Base-by-base conservation (phyloP, 352 stramenopile species). In the Phytopythium mirpurense region DNA sequence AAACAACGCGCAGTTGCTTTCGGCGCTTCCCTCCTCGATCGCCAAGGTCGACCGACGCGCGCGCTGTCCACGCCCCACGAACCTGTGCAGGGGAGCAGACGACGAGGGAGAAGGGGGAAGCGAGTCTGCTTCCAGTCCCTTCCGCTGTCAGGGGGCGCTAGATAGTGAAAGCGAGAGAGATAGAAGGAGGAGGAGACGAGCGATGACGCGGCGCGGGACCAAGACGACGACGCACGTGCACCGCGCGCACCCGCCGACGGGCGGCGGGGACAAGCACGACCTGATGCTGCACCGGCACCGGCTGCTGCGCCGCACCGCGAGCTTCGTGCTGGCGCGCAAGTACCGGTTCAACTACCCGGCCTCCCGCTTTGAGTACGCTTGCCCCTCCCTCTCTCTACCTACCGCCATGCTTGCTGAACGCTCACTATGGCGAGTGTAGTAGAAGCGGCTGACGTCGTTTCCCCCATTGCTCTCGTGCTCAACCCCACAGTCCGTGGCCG, bases 301-400 rank as follows among this genome's bases (percentile, higher is more conserved):
- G 16, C 65, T 86, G 38, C 48, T 85, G 54, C 76, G 73, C 3
- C 77, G 74, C 57, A 75, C 79, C n/a, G 80, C 76, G 1, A 75
- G 74, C 38, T 88, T 80, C 51, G 79, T 90, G 72, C 62, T 90
- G 38, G 79, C 76, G 37, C 77, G 73, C 56, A 90, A 88, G 57
- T 88, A 90, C 51, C 65, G 78, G 65, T 87, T 66, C 48, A 63
- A 44, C 31, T 53, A 57, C 40, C 29, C 38, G n/a, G 18, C n/a
- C 51, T 57, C 51, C 7, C 37, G 51, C 57, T 54, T 45, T 47
- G 57, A 69, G 53, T 45, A 56, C 55, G 54, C 58, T 10, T 32
- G 5, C 36, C 51, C 24, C 11, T 42, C 47, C 10, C 49, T 49
- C 31, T 52, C 42, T n/a, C 43, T 29, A 2, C 51, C 37, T 16